These are phyloP conservation scores for Mycena capillaripes DNA, from an alignment of 768 basidiomycete species.

Conservation along the genomic window DNA sequence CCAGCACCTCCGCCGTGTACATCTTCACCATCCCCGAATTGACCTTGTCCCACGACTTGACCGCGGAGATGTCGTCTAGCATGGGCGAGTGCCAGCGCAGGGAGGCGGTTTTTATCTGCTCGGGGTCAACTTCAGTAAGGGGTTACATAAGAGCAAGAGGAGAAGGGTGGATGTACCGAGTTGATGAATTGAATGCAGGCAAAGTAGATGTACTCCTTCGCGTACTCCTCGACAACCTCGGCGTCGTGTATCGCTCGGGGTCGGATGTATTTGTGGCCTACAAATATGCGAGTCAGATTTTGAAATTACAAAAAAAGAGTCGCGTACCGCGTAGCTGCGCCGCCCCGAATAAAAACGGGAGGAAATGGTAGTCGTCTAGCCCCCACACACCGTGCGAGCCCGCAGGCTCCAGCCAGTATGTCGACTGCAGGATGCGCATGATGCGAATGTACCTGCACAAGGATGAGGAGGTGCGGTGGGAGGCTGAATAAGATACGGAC, in stretches of 20 bases:
- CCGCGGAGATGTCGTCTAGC: slow-evolving; percentile 97
- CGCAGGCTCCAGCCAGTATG: slow-evolving; percentile 98
- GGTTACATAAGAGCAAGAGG: background rate
- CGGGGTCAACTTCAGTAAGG: background rate
- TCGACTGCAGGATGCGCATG: slow-evolving; percentile 90
- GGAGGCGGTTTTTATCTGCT: slow-evolving; percentile 93
- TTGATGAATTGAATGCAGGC: slow-evolving; percentile 97
- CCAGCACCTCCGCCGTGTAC: slow-evolving; percentile 95
- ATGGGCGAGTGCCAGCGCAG: slow-evolving; percentile 99
- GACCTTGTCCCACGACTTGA: slow-evolving; percentile 97
- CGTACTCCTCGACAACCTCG: slow-evolving; percentile 93
- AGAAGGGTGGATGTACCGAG: slow-evolving; percentile 66
- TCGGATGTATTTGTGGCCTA: slow-evolving; percentile 90
- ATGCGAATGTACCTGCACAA: slow-evolving; percentile 82
- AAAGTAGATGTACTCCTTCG: slow-evolving; percentile 96
- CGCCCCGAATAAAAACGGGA: slow-evolving; percentile 90
- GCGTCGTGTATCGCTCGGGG: slow-evolving; percentile 94
- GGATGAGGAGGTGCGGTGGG: slow-evolving; percentile 42
- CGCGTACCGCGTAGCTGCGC: slow-evolving; percentile 77
- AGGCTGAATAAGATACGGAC: slow-evolving; percentile 49
- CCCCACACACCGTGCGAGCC: slow-evolving; percentile 99
- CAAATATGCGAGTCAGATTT: background rate
- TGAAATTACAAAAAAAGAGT: background rate
- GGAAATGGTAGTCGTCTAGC: slow-evolving; percentile 96
- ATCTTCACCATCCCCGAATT: slow-evolving; percentile 98